Base-by-base conservation (phyloP, 257 asterid species). In the Salvia hispanica region DNA sequence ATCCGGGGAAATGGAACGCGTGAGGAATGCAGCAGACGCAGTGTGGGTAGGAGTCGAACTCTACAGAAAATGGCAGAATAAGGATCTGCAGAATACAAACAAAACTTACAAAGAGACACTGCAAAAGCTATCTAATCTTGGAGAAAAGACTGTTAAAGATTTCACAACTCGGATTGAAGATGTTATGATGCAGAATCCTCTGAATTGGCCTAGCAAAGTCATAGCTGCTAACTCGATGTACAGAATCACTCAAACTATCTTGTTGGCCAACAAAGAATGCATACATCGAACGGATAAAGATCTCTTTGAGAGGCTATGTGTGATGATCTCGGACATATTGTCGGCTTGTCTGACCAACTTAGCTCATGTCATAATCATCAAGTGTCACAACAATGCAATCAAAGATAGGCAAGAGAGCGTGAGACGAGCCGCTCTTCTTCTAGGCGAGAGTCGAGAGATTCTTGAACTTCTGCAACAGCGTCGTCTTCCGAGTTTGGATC, bases 271-370 rank as follows among this genome's bases (percentile, higher is more conserved):
- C 1, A 9, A 54, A 16, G 68, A 12, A 1, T 52, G 63, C 5
- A 40, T 10, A 16, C 16, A n/a, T 2, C 52, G 36, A 43, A 50
- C 59, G 0, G 81, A 66, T 8, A 72, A 74, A 15, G 34, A 5
- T 5, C 6, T 78, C 50, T 82, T 84, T 9, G 58, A 70, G 9
- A n/a, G 12, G 25, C 6, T 79, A n/a, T n/a, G 62, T 68, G 9
- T 34, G 6, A 70, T 67, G 62, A 73, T 78, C 33, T 79, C 82
- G 2, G 78, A 80, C 75, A 73, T 84, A 62, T 37, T 78, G 58
- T 61, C 75, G 52, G 81, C 82, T 18, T 76, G 84, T 14, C 76
- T 82, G 6, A 58, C 72, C 40, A 85, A 80, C 67, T 47, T 85
- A 33, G 9, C 63, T 1, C 67, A 39, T 6, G 72, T 72, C 5